Conservation (phyloP, 495 filamentous ascomycete species). For the Neurospora intermedia region DNA sequence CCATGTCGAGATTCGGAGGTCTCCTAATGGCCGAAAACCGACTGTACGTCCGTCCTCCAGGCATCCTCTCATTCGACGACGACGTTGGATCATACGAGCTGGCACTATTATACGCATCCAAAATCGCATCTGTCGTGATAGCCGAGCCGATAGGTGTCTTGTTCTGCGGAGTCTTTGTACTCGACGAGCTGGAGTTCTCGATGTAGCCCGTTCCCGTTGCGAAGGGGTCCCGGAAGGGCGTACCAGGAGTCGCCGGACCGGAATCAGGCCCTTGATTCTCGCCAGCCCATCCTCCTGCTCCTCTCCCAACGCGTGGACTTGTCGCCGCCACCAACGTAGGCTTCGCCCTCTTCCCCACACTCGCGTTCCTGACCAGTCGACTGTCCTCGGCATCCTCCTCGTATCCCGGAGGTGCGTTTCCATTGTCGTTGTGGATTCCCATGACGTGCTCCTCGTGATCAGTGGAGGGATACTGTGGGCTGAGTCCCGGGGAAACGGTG, state of each 20-base stretch:
- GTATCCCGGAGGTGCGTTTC: conserved; percentile 32
- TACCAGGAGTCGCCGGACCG: conserved; percentile 17
- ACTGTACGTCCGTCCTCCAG: conserved; percentile 22
- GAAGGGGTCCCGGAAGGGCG: conserved; percentile 18
- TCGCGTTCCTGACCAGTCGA: conserved; percentile 64
- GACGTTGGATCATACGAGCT: not conserved
- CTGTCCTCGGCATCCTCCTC: conserved; percentile 50
- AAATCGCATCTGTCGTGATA: conserved; percentile 28
- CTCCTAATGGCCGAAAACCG: conserved; percentile 45
- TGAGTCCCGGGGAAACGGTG: conserved; percentile 27
- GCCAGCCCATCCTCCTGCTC: conserved; percentile 15
- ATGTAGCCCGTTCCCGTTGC: conserved; percentile 29
- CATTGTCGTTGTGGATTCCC: conserved; percentile 7
- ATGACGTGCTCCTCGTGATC: conserved; percentile 35
- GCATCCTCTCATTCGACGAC: not conserved
- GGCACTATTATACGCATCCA: conserved; percentile 25
- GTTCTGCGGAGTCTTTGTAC: conserved; percentile 13
- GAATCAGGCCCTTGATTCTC: conserved; percentile 18
- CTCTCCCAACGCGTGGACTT: conserved; percentile 11
- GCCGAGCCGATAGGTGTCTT: conserved; percentile 10
- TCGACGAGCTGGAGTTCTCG: conserved; percentile 33
- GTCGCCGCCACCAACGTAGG: conserved; percentile 57
- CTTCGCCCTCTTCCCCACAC: conserved; percentile 62
- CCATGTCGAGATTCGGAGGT: conserved; percentile 68
- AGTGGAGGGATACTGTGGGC: conserved; percentile 35